These are phyloP conservation scores for Melanogaster broomeanus DNA, from an alignment of 768 basidiomycete genomes.

Conservation along the genomic window DNA sequence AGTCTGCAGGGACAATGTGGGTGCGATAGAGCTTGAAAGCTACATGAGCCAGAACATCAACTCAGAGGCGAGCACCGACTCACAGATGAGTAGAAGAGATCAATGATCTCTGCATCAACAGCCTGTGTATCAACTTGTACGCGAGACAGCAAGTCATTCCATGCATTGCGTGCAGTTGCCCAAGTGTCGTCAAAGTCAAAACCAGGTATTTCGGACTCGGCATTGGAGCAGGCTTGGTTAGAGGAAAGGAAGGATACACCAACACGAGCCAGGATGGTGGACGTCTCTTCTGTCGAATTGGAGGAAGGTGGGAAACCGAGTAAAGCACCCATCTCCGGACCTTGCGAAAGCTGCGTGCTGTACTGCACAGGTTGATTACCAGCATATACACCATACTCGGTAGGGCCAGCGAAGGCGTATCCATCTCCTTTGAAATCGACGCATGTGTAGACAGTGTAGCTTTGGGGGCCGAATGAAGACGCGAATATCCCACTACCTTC, in stretches of 20 bases:
- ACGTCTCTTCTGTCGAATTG: conserved; percentile 23
- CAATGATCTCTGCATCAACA: conserved; percentile 50
- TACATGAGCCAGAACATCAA: not conserved
- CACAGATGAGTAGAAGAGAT: conserved; percentile 62
- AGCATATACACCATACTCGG: conserved; percentile 58
- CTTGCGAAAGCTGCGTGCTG: conserved; percentile 45
- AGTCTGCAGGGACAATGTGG: conserved; percentile 66
- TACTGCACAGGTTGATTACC: conserved; percentile 49
- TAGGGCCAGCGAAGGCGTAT: conserved; percentile 44
- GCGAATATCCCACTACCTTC: conserved; percentile 44
- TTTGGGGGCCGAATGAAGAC: conserved; percentile 60
- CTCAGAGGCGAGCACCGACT: conserved; percentile 9
- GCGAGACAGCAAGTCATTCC: conserved; percentile 60
- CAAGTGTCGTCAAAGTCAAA: conserved; percentile 56
- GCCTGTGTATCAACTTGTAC: conserved; percentile 52
- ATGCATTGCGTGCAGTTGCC: conserved; percentile 43
- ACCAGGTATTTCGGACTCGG: conserved; percentile 58
- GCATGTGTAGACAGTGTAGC: conserved; percentile 60
- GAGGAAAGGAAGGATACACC: conserved; percentile 67
- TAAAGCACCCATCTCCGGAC: conserved; percentile 53
- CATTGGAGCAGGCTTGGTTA: conserved; percentile 60
- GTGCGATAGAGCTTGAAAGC: conserved; percentile 51
- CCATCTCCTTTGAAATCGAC: conserved; percentile 61
- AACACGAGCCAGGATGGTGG: conserved; percentile 56
- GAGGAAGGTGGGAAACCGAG: conserved; percentile 51